Evolutionary conservation across 2,329 filamentous ascomycete species (phyloP).

Genomic region (Claviceps monticola): DNA sequence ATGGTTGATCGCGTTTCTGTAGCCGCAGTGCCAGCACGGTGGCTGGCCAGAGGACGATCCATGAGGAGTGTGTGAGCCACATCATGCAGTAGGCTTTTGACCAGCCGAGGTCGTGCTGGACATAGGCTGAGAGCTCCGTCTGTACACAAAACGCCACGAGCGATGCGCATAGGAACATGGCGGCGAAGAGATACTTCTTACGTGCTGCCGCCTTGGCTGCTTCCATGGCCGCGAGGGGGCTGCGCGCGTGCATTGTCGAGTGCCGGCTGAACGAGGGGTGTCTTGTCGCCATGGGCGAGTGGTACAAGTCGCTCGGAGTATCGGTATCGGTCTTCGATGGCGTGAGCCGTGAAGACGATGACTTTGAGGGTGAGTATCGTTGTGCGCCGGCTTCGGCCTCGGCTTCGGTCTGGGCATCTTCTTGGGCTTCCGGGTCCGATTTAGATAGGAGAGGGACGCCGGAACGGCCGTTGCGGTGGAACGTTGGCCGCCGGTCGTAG

Average conservation of each 20-base stretch:
- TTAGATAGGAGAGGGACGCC: slow-evolving; percentile 11
- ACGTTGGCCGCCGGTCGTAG: slow-evolving; percentile 6
- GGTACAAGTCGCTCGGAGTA: slow-evolving; percentile 1
- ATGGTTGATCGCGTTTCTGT: slow-evolving; percentile 65
- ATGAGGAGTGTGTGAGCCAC: slow-evolving; percentile 92
- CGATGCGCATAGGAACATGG: slow-evolving; percentile 68
- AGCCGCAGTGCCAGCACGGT: slow-evolving; percentile 70
- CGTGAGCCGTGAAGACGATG: slow-evolving; percentile 11
- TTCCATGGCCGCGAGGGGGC: slow-evolving; percentile 37
- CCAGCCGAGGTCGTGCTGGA: slow-evolving; percentile 86
- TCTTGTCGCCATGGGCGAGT: slow-evolving; percentile 1
- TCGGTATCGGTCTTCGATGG: slow-evolving; percentile 10
- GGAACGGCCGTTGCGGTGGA: slow-evolving; percentile 7
- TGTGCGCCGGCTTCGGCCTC: slow-evolving; percentile 13
- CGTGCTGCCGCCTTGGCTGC: slow-evolving; percentile 36
- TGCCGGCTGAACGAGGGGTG: slow-evolving; percentile 23
- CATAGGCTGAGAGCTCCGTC: slow-evolving; percentile 90
- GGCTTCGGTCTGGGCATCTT: not conserved
- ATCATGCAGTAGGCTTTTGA: slow-evolving; percentile 99
- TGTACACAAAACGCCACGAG: slow-evolving; percentile 83
- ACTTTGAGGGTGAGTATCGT: slow-evolving; percentile 9
- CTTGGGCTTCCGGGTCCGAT: slow-evolving; percentile 4
- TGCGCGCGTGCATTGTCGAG: slow-evolving; percentile 64
- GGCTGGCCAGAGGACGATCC: slow-evolving; percentile 75
- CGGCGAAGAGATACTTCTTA: slow-evolving; percentile 77